Evolutionary conservation across 805 yeast species (phyloP).

Genomic region (Metschnikowia borealis): DNA sequence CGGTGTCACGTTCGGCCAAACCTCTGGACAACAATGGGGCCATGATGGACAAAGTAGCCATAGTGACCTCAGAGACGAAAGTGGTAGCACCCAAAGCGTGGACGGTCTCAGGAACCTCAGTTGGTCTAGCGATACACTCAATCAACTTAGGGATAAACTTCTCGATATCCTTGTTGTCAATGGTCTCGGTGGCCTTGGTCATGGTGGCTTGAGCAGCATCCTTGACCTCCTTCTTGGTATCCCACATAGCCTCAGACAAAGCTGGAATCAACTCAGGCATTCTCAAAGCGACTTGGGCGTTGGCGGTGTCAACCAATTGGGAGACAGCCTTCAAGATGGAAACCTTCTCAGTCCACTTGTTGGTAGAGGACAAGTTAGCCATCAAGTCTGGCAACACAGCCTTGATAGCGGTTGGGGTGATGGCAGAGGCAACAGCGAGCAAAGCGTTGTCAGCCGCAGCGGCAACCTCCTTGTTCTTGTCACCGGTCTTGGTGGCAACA

Average conservation of each 20-base stretch:
- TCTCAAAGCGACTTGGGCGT: conserved; percentile 93
- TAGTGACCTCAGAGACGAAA: conserved; percentile 98
- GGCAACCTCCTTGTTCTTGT: conserved; percentile 76
- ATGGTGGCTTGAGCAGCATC: conserved; percentile 93
- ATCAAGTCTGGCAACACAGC: conserved; percentile 79
- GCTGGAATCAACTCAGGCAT: conserved; percentile 99
- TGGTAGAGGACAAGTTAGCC: conserved; percentile 59
- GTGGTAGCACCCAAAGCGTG: conserved; percentile 99
- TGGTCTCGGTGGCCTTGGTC: conserved; percentile 94
- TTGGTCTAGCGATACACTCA: conserved; percentile 94
- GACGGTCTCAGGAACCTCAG: conserved; percentile 97
- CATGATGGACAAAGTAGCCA: conserved; percentile 99
- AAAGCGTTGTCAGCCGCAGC: conserved; percentile 74
- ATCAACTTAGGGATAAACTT: conserved; percentile 98
- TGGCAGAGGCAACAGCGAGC: conserved; percentile 68
- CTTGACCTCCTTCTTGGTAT: conserved; percentile 98
- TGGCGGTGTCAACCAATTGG: conserved; percentile 88
- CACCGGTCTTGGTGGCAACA: conserved; percentile 80
- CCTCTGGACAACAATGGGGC: conserved; percentile 98
- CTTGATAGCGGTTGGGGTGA: conserved; percentile 94
- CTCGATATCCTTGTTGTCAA: conserved; percentile 99
- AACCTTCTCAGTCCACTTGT: conserved; percentile 98
- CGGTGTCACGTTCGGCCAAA: conserved; percentile 98
- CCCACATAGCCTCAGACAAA: conserved; percentile 99
- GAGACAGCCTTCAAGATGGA: conserved; percentile 83